Evolutionary conservation across 192 early-diverging fungal species (phyloP).

Genomic region (Backusella tarrabulga): DNA sequence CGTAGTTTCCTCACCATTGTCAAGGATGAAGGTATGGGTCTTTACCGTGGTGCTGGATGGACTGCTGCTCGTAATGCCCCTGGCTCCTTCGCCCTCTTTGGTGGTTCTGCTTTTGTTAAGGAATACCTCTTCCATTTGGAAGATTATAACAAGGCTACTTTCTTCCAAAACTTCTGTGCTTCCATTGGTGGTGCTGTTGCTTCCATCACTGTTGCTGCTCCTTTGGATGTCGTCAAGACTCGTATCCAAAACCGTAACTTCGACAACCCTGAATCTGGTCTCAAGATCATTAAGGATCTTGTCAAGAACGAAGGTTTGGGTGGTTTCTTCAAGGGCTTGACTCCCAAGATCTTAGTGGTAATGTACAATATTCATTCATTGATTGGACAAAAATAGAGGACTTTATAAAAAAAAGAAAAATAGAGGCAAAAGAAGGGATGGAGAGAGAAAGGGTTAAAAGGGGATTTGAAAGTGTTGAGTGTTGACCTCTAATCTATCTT

Average conservation of each 20-base stretch:
- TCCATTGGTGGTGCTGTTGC: conserved; percentile 96
- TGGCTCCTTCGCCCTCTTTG: conserved; percentile 95
- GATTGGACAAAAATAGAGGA: not conserved
- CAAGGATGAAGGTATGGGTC: conserved; percentile 82
- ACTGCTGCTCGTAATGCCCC: conserved; percentile 97
- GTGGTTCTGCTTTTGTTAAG: conserved; percentile 92
- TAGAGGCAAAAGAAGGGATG: not conserved
- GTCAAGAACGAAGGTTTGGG: conserved; percentile 87
- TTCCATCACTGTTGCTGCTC: conserved; percentile 91
- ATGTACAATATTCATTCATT: not conserved
- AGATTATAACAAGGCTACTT: conserved; percentile 96
- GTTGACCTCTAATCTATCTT: conserved; percentile 20
- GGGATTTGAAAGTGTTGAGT: not conserved
- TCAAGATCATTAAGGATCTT: conserved; percentile 86
- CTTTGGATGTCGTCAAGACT: conserved; percentile 99
- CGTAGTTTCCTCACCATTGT: conserved; percentile 79
- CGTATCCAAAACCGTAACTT: conserved; percentile 94
- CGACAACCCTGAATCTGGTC: conserved; percentile 85
- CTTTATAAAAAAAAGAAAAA: not conserved
- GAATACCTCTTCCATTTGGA: conserved; percentile 87
- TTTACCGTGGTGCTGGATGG: conserved; percentile 97
- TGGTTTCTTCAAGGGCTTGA: conserved; percentile 96
- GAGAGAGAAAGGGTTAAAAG: not conserved
- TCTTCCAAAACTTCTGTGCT: conserved; percentile 95
- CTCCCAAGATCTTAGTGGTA: conserved; percentile 82